phyloP scores from a whole-genome alignment of 148 eudicot species.

The Rhododendron ferrugineum region DNA sequence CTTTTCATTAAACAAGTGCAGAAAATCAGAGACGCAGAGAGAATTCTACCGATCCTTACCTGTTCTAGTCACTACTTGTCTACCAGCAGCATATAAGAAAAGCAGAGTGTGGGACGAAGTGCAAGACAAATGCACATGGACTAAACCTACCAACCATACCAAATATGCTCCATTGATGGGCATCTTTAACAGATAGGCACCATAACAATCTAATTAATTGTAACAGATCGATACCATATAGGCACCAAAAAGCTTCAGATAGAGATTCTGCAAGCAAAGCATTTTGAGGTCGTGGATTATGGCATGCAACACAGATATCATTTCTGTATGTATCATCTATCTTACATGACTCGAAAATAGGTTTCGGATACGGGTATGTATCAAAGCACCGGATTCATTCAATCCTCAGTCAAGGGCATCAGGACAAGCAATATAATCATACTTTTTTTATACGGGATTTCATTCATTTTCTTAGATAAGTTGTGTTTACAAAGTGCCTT shows the following conservation, averaged over 20 bases:
- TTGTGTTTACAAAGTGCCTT: neutral
- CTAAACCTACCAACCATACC: constrained; percentile 7
- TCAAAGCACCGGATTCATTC: neutral
- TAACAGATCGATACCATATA: neutral
- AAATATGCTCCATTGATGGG: neutral
- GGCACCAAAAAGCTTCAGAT: neutral
- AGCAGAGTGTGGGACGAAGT: neutral
- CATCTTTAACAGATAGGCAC: neutral
- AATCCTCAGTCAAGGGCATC: neutral
- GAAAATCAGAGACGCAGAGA: neutral
- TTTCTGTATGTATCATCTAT: neutral
- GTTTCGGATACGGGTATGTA: neutral
- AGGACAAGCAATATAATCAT: neutral
- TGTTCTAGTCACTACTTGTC: neutral
- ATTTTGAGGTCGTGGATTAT: neutral
- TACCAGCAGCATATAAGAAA: neutral
- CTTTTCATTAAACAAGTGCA: neutral
- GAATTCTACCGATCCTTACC: neutral
- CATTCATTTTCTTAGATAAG: neutral
- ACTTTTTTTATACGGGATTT: neutral
- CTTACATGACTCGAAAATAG: neutral
- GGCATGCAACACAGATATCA: neutral
- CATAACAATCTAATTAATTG: neutral
- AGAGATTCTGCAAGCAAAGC: neutral
- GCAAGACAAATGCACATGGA: constrained; percentile 17